A percentile compares a stretch with the other conserved stretches of the same genome.
phyloP scores from a whole-genome alignment of 495 filamentous ascomycete species.

The Glonium stellatum region DNA sequence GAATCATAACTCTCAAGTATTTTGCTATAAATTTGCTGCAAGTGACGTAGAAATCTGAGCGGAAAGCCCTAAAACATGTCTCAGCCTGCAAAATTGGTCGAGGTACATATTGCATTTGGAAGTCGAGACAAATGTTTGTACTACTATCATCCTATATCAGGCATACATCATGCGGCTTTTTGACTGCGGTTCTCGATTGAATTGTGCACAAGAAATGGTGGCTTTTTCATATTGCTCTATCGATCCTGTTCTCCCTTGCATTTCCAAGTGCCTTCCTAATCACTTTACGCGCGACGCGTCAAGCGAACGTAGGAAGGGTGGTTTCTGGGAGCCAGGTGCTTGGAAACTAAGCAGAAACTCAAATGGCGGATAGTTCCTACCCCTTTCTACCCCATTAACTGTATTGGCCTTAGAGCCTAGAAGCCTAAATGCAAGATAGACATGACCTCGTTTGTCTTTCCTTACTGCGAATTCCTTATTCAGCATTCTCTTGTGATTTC shows the following conservation, averaged over 20 bases:
- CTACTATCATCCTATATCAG: too few species aligned
- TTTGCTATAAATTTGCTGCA: too few species aligned
- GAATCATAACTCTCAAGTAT: too few species aligned
- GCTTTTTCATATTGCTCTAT: background rate
- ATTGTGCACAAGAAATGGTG: background rate
- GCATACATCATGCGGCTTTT: background rate
- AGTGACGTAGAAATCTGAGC: too few species aligned
- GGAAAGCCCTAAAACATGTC: too few species aligned
- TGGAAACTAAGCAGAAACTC: too few species aligned
- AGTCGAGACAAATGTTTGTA: too few species aligned
- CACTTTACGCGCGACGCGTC: background rate
- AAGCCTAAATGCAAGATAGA: background rate
- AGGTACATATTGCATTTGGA: too few species aligned
- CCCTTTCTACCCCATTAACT: background rate
- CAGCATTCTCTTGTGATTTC: background rate
- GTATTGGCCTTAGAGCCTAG: background rate
- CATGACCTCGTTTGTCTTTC: background rate
- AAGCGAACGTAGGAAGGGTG: background rate
- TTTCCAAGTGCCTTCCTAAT: background rate
- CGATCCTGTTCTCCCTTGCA: background rate
- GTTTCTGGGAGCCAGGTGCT: too few species aligned
- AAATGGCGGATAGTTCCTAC: background rate
- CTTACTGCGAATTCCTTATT: slow-evolving; percentile 6
- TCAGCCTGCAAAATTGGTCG: too few species aligned
- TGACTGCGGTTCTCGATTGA: background rate